Evolutionary conservation across 208 protist genomes (phyloP).

Genomic region (Trichomonas vaginalis): DNA sequence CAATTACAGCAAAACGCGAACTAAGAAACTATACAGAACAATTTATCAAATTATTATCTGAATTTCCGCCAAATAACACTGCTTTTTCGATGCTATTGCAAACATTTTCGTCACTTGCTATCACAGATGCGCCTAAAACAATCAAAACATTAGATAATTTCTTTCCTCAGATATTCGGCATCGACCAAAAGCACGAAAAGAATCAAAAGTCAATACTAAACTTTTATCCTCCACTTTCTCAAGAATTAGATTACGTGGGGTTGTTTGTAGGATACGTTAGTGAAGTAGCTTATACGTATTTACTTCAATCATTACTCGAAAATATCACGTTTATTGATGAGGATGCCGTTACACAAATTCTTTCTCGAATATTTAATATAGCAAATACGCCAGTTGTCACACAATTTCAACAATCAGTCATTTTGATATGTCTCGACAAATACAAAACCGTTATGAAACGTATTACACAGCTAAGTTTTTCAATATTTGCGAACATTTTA

Average conservation of each 20-base stretch:
- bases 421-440: neutral
- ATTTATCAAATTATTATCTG: neutral
- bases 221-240: neutral
- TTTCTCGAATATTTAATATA: neutral
- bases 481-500: neutral
- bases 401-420: neutral
- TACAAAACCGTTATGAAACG: neutral
- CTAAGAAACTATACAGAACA: neutral
- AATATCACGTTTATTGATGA: neutral
- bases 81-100: neutral
- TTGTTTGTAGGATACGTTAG: neutral
- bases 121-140: neutral
- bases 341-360: neutral
- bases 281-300: neutral
- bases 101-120: neutral
- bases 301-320: neutral
- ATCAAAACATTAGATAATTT: neutral
- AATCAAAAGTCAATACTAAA: neutral
- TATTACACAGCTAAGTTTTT: neutral
- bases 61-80: neutral
- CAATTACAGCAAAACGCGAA: neutral
- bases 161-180: neutral
- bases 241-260: neutral
- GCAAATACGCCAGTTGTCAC: neutral
- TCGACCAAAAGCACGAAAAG: neutral